Base-by-base conservation (phyloP, 371 early-diverging fungal genomes). In the Nosema bombycis region DNA sequence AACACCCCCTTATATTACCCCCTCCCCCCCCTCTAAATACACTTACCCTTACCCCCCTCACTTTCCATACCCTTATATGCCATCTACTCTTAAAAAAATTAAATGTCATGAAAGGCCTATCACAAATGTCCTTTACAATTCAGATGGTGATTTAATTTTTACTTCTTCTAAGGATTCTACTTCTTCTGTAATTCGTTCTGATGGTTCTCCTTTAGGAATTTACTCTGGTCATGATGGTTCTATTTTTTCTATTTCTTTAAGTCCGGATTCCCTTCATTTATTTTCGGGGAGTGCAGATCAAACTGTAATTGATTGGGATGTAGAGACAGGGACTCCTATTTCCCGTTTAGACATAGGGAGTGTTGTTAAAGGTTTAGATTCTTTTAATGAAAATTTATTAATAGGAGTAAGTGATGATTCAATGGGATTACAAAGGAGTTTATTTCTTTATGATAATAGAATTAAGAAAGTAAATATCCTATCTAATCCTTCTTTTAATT, bases 101-200 rank as follows among this genome's bases (percentile, higher is more conserved):
- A 56, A 56, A 29, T 76, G 77, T 28, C 97, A 98, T 87, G 90
- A 90, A 61, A 93, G 96, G 88, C 91, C 98, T 61, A 88, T 99
- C 77, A 96, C 96, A 66, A 92, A 93, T 85, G 90, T 99, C 85
- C 93, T 93, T 87, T 97, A 95, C 90, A 96, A 99, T 89, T 82
- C 89, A 65, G 98, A 97, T 82, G 99, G 98, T 73, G 99, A 99
- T 88, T 88, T 99, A 67, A 88, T 99, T 77, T 96, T 98, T 88
- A 90, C 94, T 1, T 92, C 90, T 62, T 91, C 94, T 30, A 96
- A 95, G 88, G 96, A 97, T 89, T 91, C 90, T 75, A 89, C 90
- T 57, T 90, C 92, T 69, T 92, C 90, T 80, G 93, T 93, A 65
- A 96, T 95, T 93, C 93, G 91, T 84, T 90, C 94, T 86, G 94